A percentile compares a stretch with the other conserved stretches of the same genome.
Evolutionary conservation across 2,329 filamentous ascomycete species (phyloP).

Genomic region (Diplodia sapinea): DNA sequence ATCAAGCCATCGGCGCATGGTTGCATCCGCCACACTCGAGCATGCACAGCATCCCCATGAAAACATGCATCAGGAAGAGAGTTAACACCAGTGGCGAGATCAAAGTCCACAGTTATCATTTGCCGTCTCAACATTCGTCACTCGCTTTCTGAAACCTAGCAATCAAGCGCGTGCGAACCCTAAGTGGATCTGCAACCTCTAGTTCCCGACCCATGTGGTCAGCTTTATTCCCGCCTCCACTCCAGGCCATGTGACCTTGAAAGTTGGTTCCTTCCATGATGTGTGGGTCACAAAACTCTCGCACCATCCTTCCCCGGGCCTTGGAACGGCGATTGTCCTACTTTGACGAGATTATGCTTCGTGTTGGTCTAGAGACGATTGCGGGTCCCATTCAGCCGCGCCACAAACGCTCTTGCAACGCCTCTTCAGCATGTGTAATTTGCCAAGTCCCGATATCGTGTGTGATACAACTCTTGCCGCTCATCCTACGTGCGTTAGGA

Average conservation of each 20-base stretch:
- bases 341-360: constrained; percentile 12
- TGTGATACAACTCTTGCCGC: background rate
- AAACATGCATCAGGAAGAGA: background rate
- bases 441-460: background rate
- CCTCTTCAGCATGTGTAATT: constrained; percentile 1
- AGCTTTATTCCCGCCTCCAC: background rate
- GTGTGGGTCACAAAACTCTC: background rate
- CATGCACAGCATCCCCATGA: background rate
- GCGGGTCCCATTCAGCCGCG: background rate
- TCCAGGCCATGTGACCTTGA: background rate
- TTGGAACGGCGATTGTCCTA: constrained; percentile 8
- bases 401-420: background rate
- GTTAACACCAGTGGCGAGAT: constrained; percentile 15
- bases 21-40: constrained; percentile 1
- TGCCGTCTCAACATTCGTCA: constrained; percentile 4
- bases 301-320: background rate
- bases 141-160: constrained; percentile 17
- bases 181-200: constrained; percentile 16
- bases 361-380: background rate
- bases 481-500: background rate
- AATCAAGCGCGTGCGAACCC: constrained; percentile 3
- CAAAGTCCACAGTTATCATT: background rate
- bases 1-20: constrained; percentile 7
- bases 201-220: background rate
- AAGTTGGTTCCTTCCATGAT: background rate